Conservation (phyloP, 441 rosid genomes). For the Corymbia citriodora region DNA sequence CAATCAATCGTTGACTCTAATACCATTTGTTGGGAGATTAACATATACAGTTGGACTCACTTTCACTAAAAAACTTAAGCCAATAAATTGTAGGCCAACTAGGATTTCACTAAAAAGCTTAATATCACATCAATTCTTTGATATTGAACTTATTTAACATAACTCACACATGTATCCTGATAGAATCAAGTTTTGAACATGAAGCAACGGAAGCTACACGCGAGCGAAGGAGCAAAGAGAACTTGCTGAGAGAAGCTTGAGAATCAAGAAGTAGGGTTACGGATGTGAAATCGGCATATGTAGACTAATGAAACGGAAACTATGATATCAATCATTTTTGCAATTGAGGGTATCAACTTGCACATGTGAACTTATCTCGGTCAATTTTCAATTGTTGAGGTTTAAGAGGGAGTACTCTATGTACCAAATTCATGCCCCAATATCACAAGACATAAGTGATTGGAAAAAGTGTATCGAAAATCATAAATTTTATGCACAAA, state of each 20-base stretch:
- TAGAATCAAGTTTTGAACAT: neutral
- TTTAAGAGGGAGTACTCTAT: neutral
- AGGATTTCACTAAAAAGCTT: too few relatives aligned
- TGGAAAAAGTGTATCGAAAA: fast-evolving
- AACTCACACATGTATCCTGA: too few relatives aligned
- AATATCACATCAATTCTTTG: too few relatives aligned
- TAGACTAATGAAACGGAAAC: neutral
- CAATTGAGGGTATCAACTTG: neutral
- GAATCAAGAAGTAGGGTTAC: neutral
- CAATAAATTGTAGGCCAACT: too few relatives aligned
- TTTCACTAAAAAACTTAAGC: too few relatives aligned
- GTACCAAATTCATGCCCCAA: neutral
- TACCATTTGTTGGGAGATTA: too few relatives aligned
- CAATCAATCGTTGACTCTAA: too few relatives aligned
- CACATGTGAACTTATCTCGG: neutral
- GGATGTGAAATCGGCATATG: neutral
- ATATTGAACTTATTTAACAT: too few relatives aligned
- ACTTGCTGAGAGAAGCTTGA: neutral
- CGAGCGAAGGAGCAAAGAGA: neutral
- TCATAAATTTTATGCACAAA: neutral
- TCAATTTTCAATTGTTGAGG: neutral
- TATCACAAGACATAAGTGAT: neutral
- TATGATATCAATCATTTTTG: neutral
- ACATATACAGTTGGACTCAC: too few relatives aligned
- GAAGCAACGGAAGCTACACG: fast-evolving